Evolutionary conservation across 192 early-diverging fungal genomes (phyloP).

Genomic region (Rhizophagus clarus): DNA sequence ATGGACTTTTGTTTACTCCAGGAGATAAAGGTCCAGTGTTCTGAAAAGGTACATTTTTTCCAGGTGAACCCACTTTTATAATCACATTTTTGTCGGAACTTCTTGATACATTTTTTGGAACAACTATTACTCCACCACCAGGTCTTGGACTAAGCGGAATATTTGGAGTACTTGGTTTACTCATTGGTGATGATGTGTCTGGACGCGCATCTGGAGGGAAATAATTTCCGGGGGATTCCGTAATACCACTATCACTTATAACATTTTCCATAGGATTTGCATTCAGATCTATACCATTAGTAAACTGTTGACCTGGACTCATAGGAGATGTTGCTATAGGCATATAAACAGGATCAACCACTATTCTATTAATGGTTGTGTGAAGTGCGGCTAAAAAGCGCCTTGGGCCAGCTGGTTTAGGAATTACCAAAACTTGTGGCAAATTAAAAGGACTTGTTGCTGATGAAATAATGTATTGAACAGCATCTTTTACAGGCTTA

Average conservation of each 20-base stretch:
- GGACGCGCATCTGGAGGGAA: not conserved
- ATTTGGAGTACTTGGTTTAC: not conserved
- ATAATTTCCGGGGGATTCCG: not conserved
- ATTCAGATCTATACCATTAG: not conserved
- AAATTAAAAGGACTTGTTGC: conserved; percentile 29
- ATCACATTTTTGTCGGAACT: not conserved
- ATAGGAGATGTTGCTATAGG: conserved; percentile 62
- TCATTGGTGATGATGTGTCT: not conserved
- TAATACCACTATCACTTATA: not conserved
- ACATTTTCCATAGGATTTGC: not conserved
- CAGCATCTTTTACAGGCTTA: conserved; percentile 50
- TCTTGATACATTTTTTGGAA: not conserved
- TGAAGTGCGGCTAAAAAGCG: conserved; percentile 60
- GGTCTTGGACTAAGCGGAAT: conserved; percentile 12
- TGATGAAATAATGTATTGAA: conserved; percentile 41
- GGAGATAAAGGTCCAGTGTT: not conserved
- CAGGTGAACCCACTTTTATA: not conserved
- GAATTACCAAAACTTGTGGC: conserved; percentile 59
- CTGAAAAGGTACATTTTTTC: conserved; percentile 5
- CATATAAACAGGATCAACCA: conserved; percentile 53
- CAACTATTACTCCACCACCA: not conserved
- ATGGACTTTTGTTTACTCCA: not conserved
- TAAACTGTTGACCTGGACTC: conserved; percentile 39
- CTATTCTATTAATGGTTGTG: conserved; percentile 53
- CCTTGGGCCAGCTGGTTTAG: conserved; percentile 65